phyloP scores from a whole-genome alignment of 306 rosid genomes.

The Citrullus colocynthis region DNA sequence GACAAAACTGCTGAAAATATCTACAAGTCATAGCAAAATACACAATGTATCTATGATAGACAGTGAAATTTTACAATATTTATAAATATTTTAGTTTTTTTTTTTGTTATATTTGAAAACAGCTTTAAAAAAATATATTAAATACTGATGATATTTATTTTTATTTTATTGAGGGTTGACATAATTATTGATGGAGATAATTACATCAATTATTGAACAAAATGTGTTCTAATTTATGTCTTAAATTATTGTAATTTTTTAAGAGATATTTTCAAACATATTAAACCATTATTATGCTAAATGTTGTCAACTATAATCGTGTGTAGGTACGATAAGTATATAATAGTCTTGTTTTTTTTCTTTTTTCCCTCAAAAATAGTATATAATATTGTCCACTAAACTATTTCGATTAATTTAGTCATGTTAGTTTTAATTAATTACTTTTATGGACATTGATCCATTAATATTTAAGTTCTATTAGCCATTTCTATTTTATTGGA shows the following conservation, averaged over 20 bases:
- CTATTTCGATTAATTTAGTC: not conserved
- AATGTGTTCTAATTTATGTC: not conserved
- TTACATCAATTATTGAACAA: not conserved
- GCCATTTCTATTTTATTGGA: not conserved
- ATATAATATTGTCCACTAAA: not conserved
- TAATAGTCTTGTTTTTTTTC: too few relatives aligned
- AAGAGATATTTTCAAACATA: not conserved
- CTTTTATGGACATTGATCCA: not conserved
- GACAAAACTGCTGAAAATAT: too few relatives aligned
- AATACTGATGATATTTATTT: too few relatives aligned
- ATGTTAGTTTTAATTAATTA: not conserved
- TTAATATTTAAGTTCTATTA: not conserved
- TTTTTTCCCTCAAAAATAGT: too few relatives aligned
- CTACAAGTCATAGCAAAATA: too few relatives aligned
- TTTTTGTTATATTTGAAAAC: too few relatives aligned
- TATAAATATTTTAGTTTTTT: too few relatives aligned
- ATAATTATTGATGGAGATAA: not conserved
- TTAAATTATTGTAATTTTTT: not conserved
- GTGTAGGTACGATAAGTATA: not conserved
- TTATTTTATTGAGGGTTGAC: not conserved
- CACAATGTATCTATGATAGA: too few relatives aligned
- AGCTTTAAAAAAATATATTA: too few relatives aligned
- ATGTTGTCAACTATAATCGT: not conserved
- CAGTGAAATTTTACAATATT: too few relatives aligned
- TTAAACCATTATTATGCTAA: not conserved